Evolutionary conservation across 2,329 filamentous ascomycete genomes (phyloP).

Genomic region (Xylariomycetidae sp.): DNA sequence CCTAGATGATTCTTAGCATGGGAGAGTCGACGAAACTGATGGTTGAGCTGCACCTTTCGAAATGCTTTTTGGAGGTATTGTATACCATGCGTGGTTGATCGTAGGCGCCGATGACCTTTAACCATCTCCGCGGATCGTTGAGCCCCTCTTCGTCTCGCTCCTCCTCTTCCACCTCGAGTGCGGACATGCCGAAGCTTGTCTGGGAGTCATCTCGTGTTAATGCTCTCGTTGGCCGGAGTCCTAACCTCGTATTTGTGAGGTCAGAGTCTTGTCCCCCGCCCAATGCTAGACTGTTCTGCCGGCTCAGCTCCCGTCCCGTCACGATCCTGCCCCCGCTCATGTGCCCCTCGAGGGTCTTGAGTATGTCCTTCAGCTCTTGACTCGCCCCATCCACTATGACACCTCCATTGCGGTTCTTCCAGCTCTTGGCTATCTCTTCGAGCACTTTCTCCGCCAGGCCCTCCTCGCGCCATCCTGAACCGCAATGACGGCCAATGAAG

Average conservation of each 20-base stretch:
- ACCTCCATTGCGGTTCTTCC: slow-evolving; percentile 84
- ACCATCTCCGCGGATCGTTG: slow-evolving; percentile 71
- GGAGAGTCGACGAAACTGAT: background rate
- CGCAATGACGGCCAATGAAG: slow-evolving; percentile 91
- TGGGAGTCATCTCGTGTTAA: slow-evolving; percentile 55
- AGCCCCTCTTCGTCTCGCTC: slow-evolving; percentile 54
- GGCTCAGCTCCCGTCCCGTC: slow-evolving; percentile 46
- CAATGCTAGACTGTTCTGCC: slow-evolving; percentile 60
- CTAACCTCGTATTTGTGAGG: slow-evolving; percentile 48
- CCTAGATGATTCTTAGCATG: slow-evolving; percentile 31
- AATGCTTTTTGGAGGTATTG: slow-evolving; percentile 80
- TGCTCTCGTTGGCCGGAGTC: slow-evolving; percentile 40
- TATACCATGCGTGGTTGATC: slow-evolving; percentile 77
- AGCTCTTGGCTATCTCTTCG: slow-evolving; percentile 83
- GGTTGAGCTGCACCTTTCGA: slow-evolving; percentile 59
- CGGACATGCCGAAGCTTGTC: slow-evolving; percentile 57
- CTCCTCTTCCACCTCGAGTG: slow-evolving; percentile 45
- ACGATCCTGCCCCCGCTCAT: slow-evolving; percentile 79
- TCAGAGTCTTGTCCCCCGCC: slow-evolving; percentile 47
- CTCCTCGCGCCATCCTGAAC: slow-evolving; percentile 93
- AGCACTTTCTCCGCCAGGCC: slow-evolving; percentile 87
- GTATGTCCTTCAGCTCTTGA: slow-evolving; percentile 70
- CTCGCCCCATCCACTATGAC: slow-evolving; percentile 84
- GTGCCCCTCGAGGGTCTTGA: slow-evolving; percentile 77
- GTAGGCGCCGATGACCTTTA: slow-evolving; percentile 78